These are phyloP conservation scores for Phoma sp. DNA, from an alignment of 2,329 filamentous ascomycete species.

Conservation along the genomic window DNA sequence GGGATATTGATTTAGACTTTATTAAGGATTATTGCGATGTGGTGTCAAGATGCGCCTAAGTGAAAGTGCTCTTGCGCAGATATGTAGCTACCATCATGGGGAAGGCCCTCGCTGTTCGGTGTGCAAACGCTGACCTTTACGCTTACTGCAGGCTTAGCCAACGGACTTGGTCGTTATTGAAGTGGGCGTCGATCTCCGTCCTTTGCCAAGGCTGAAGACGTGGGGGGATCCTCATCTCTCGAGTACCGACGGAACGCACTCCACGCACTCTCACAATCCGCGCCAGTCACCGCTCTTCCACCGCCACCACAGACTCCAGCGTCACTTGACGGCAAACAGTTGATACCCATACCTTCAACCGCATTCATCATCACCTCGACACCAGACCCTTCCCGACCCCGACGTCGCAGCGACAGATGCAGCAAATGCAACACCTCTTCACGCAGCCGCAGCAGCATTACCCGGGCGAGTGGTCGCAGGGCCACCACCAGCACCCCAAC, in stretches of 20 bases:
- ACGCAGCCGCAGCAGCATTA: conserved; percentile 69
- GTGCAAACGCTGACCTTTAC: no score
- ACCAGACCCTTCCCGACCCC: conserved; percentile 11
- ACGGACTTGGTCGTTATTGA: no score
- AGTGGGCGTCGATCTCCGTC: conserved; percentile 30
- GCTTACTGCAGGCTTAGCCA: no score
- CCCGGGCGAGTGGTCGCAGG: conserved; percentile 59
- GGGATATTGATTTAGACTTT: background rate
- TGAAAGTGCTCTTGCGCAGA: background rate
- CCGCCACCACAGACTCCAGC: conserved; percentile 18
- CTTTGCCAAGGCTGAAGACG: conserved; percentile 16
- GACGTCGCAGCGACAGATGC: conserved; percentile 23
- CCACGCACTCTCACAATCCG: conserved; percentile 19
- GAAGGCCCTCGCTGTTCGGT: no score
- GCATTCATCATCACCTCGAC: conserved; percentile 12
- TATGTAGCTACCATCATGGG: no score
- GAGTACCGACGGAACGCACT: conserved; percentile 24
- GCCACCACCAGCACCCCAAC: conserved; percentile 49
- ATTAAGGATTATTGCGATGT: background rate
- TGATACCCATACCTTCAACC: conserved; percentile 7
- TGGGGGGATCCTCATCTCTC: conserved; percentile 37
- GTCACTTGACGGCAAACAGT: conserved; percentile 13
- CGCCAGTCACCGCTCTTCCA: conserved; percentile 19
- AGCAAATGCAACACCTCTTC: conserved; percentile 65
- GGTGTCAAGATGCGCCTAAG: background rate